Base-by-base conservation (phyloP, 257 asterid genomes). In the Fraxinus anomala region DNA sequence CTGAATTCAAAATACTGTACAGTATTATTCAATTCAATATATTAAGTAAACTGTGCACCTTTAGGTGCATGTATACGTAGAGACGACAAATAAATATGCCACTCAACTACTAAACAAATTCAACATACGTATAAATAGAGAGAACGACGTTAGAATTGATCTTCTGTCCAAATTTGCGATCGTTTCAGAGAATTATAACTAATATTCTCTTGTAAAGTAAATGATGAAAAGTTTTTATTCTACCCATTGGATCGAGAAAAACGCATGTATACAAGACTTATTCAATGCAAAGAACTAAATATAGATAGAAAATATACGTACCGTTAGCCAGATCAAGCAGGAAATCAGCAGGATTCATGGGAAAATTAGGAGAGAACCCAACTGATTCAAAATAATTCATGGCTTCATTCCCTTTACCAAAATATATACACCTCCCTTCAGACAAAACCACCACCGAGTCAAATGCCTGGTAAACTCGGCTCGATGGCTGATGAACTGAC, bases 311-410 rank as follows among this genome's bases (percentile, higher is more conserved):
- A 72, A 10, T 11, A 81, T 23, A 8, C 69, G 17, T 92, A 93
- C 99, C 99, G 23, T 95, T 93, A 2, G 99, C 99, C 84, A 95
- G 97, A 89, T 95, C 99, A 47, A 95, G 99, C 89, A 95, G 72
- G 88, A 95, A 95, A 86, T 95, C 99, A 8, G 99, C 99, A 6
- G 99, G 99, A 84, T 95, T 95, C 98, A 93, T 91, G 42, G 97
- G 92, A 63, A 95, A 93, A 3, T 76, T 79, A 11, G 99, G 99
- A 65, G 88, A 66, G 72, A 86, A 93, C 0, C 98, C 98, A 1
- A 95, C 86, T 30, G 92, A 82, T 65, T 90, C 92, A 12, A 95
- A 87, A 56, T 95, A 95, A n/a, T 37, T 83, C 97, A 91, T 91
- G 6, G 98, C 96, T 28, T 90, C 93, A 26, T 77, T 81, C 36